Evolutionary conservation across 129 eudicot species (phyloP), one percentile per base, ranked within the genome.

Genomic region (Flaveria linearis): DNA sequence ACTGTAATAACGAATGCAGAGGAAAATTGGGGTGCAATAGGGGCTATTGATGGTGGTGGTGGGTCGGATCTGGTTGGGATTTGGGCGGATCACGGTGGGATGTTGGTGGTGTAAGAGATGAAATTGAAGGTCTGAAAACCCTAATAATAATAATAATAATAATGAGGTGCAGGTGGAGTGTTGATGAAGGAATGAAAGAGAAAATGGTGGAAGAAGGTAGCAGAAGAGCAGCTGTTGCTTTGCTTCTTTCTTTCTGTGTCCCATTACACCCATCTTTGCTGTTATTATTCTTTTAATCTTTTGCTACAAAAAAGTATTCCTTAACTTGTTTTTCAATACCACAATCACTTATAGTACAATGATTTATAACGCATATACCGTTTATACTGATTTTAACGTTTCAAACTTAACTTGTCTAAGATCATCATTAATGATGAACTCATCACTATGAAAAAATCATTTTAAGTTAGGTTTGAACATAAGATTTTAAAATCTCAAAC

Each of bases 171-270:
- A 78, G 76, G 41, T 69, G 55, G 57, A 51, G 83, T 72, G 77
- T 49, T 79, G 57, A 51, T 62, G 72, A 76, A 61, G 62, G 49
- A 63, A 63, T 10, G 55, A 46, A 55, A 65, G 56, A 42, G 72
- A 28, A 65, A 52, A n/a, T 64, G 65, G 74, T 51, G 60, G 63
- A 53, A 12, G 30, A 15, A 47, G 64, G 81, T 52, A 69, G 78
- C 71, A 72, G 74, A 73, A 56, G 51, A 53, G 74, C 56, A 79
- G 83, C 79, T 80, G 80, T 80, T 66, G 79, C 83, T 80, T 66
- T 79, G 62, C 68, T 65, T 64, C 74, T 45, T 72, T 53, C 53
- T 53, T 69, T 77, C 18, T 78, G 62, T 72, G 55, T 71, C 76
- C 74, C 76, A 76, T 71, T 76, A 50, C 66, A 51, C n/a, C 28